Evolutionary conservation across 2,329 filamentous ascomycete genomes (phyloP).

Genomic region (Pseudogymnoascus sp.): DNA sequence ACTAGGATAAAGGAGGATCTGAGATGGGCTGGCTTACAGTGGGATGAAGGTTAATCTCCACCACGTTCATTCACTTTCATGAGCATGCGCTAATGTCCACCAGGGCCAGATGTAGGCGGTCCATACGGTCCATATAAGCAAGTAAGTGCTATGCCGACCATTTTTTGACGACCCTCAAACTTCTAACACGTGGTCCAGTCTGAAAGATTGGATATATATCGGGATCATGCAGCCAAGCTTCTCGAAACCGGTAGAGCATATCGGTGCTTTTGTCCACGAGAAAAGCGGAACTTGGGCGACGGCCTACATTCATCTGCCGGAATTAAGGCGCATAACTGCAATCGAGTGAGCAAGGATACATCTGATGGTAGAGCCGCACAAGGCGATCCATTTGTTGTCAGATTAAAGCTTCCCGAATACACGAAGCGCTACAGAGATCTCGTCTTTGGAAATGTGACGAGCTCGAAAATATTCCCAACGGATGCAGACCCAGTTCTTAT

Average conservation of each 20-base stretch:
- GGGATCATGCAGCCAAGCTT: slow-evolving; percentile 60
- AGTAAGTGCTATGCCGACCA: slow-evolving; percentile 37
- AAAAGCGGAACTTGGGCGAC: slow-evolving; percentile 31
- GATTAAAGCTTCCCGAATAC: slow-evolving; percentile 59
- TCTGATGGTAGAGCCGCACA: slow-evolving; percentile 61
- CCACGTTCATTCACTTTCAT: not conserved
- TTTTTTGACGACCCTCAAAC: not conserved
- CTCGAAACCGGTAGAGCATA: slow-evolving; percentile 71
- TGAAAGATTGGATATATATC: slow-evolving; percentile 67
- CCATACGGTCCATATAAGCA: slow-evolving; percentile 80
- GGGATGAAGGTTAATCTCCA: slow-evolving; percentile 70
- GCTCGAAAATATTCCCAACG: slow-evolving; percentile 15
- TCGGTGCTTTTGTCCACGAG: slow-evolving; percentile 80
- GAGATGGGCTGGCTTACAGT: slow-evolving; percentile 79
- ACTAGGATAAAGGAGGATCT: slow-evolving; percentile 70
- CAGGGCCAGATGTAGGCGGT: slow-evolving; percentile 73
- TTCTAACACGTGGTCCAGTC: slow-evolving; percentile 47
- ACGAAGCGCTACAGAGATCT: slow-evolving; percentile 66
- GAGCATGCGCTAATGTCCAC: slow-evolving; percentile 11
- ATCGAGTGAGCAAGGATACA: slow-evolving; percentile 56
- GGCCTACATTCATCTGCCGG: not conserved
- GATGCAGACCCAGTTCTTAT: slow-evolving; percentile 82
- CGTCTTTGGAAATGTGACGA: slow-evolving; percentile 61
- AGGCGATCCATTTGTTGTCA: slow-evolving; percentile 68
- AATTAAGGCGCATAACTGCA: slow-evolving; percentile 42